These are phyloP conservation scores for Podospora didyma DNA, from an alignment of 495 filamentous ascomycete genomes.

Conservation along the genomic window DNA sequence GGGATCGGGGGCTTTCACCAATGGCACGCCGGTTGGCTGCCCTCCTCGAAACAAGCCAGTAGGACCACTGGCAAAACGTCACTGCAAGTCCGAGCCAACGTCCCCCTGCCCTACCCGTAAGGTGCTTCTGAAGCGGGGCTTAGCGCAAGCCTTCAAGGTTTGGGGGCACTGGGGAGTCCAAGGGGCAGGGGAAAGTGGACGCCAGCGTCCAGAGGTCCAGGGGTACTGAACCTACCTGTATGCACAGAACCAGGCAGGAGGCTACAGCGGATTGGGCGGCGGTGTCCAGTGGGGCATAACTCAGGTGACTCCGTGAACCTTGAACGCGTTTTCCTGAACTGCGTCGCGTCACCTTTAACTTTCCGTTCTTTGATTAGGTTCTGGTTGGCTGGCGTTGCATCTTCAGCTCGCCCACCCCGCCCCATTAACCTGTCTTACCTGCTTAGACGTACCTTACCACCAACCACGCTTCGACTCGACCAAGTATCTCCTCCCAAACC, in stretches of 20 bases:
- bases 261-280: too few species aligned
- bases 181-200: background rate
- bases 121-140: too few species aligned
- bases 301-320: conserved; percentile 19
- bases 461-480: too few species aligned
- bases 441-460: too few species aligned
- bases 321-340: conserved; percentile 7
- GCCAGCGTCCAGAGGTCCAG: too few species aligned
- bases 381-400: too few species aligned
- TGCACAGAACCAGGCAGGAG: too few species aligned
- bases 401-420: too few species aligned
- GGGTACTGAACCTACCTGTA: too few species aligned
- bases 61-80: background rate
- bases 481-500: background rate
- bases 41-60: background rate
- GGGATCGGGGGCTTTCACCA: background rate
- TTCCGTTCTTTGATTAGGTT: background rate
- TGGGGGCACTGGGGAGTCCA: background rate
- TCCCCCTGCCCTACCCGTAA: too few species aligned
- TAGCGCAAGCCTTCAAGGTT: background rate
- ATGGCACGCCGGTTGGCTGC: background rate
- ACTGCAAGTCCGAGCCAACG: background rate
- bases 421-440: too few species aligned
- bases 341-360: conserved; percentile 10
- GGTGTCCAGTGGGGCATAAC: too few species aligned